Conservation (phyloP, 352 stramenopile species). For the Globisporangium apiculatum region DNA sequence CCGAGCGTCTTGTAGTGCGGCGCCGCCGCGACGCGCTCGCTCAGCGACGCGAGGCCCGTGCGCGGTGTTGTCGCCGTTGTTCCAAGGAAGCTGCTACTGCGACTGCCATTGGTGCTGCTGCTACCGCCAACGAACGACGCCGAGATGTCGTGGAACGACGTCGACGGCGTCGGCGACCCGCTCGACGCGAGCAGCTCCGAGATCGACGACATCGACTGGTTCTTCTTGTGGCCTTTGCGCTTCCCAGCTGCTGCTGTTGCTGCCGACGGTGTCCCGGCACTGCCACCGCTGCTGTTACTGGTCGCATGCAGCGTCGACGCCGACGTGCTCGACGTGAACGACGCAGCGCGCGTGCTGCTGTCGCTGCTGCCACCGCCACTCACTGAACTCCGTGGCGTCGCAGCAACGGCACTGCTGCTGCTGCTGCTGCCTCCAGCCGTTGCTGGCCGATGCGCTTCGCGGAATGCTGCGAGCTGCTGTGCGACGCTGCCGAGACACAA, state of each 20-base stretch:
- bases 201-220: conserved; percentile 86
- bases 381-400: conserved; percentile 7
- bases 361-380: conserved; percentile 5
- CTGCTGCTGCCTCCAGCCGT: not conserved
- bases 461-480: conserved; percentile 66
- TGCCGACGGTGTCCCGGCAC: not conserved
- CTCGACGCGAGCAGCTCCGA: conserved; percentile 70
- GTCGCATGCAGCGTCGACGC: conserved; percentile 5
- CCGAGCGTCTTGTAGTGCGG: conserved; percentile 6
- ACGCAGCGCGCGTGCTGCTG: conserved; percentile 6
- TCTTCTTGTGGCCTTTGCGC: conserved; percentile 79
- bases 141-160: conserved; percentile 58
- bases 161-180: conserved; percentile 19
- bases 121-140: conserved; percentile 17
- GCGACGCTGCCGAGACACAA: conserved; percentile 71
- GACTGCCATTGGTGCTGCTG: conserved; percentile 16
- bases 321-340: conserved; percentile 15
- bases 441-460: conserved; percentile 30
- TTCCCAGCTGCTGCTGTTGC: conserved; percentile 30
- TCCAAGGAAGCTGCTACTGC: conserved; percentile 34
- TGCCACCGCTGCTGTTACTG: not conserved
- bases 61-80: conserved; percentile 53
- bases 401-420: not conserved
- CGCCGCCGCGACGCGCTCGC: conserved; percentile 33
- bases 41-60: conserved; percentile 66